phyloP scores from a whole-genome alignment of 2,329 filamentous ascomycete genomes.

The Aspergillus unguis region DNA sequence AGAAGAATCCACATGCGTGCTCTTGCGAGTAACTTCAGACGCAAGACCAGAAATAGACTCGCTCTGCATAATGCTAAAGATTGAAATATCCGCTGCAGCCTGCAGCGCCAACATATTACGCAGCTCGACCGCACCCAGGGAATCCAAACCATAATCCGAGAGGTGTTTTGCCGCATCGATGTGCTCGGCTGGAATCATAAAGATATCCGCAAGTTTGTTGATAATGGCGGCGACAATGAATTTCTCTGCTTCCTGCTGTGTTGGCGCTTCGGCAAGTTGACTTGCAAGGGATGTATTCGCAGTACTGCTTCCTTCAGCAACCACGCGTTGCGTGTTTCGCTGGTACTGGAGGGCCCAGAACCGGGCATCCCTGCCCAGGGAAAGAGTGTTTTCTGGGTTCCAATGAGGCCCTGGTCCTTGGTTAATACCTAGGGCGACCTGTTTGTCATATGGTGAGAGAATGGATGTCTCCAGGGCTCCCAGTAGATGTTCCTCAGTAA shows the following conservation, averaged over 20 bases:
- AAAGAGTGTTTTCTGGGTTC: not conserved
- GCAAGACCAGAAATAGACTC: not conserved
- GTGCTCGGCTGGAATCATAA: not conserved
- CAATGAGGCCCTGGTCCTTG: not conserved
- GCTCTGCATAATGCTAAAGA: not conserved
- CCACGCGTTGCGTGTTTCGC: not conserved
- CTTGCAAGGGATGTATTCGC: not conserved
- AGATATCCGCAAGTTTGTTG: not conserved
- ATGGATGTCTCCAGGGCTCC: not conserved
- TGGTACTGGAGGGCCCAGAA: not conserved
- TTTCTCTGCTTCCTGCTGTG: not conserved
- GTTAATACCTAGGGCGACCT: not conserved
- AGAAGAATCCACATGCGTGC: not conserved
- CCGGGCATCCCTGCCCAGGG: not conserved
- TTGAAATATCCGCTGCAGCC: not conserved
- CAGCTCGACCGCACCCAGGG: not conserved
- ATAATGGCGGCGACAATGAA: not conserved
- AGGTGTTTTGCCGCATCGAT: not conserved
- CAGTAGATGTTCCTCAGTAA: not conserved
- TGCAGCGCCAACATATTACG: not conserved
- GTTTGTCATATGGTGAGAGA: not conserved
- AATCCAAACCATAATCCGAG: not conserved
- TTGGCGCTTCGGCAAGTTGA: not conserved
- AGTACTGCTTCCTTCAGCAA: not conserved
- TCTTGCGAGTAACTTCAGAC: not conserved